Evolutionary conservation across 257 asterid genomes (phyloP), one percentile per base, ranked within the genome.

Genomic region (Fraxinus pennsylvanica): DNA sequence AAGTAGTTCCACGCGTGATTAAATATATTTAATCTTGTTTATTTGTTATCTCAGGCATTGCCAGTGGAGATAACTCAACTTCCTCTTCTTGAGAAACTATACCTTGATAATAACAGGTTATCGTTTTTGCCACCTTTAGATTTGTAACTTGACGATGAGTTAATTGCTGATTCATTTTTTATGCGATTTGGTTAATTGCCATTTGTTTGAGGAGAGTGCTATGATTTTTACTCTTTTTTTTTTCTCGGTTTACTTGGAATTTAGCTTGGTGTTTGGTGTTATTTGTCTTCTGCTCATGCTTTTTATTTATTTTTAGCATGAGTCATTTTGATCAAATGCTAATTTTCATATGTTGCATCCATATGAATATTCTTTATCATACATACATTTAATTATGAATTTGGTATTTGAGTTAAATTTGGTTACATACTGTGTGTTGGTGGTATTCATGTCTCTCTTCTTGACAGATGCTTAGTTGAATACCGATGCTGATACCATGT

Each of bases 401-500:
- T 25, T 25, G 13, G 35, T 54, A 6, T n/a, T 19, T 19, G 0
- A 15, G 22, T 7, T 52, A 12, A 6, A 52, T 52, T 6, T 59
- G 14, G 68, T 61, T 61, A n/a, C 5, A 61, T 19, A 67, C 27
- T 25, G 27, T 25, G 27, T 25, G 27, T 25, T 25, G 27, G 27
- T 25, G 27, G 27, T 25, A 25, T 33, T 25, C 25, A 35, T 72
- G 54, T 75, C 27, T 63, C 79, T 83, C 35, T 36, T 79, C 15
- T 25, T 76, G 38, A 84, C 92, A 95, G 98, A 95, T 88, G 98
- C 99, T 6, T 95, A 95, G 84, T 85, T 95, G 80, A 95, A 95
- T 65, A 90, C 90, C 2, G 99, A 95, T 87, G 99, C 99, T 59
- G 99, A 98, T 66, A 93, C 99, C 14, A 95, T 95, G 99, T 95